These are phyloP conservation scores for Ormosia emarginata DNA, from an alignment of 306 rosid species.

Conservation along the genomic window DNA sequence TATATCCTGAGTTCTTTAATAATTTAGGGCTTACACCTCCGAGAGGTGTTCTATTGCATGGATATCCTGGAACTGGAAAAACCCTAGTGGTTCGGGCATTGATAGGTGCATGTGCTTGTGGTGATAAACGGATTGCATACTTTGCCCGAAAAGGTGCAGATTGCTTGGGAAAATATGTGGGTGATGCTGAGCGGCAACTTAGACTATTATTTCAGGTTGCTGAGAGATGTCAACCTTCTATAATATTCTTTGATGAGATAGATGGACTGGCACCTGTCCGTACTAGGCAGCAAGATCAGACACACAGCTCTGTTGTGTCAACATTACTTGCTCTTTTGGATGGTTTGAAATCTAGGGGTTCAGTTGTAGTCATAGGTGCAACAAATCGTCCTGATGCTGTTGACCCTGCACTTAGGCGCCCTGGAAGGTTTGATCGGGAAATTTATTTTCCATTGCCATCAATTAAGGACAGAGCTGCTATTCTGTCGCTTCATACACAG, in stretches of 20 bases:
- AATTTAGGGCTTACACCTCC: slow-evolving; percentile 86
- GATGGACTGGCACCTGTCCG: slow-evolving; percentile 96
- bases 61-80: slow-evolving; percentile 98
- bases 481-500: slow-evolving; percentile 89
- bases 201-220: slow-evolving; percentile 97
- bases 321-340: slow-evolving; percentile 95
- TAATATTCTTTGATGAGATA: slow-evolving; percentile 95
- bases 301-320: slow-evolving; percentile 96
- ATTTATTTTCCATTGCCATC: slow-evolving; percentile 95
- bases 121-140: slow-evolving; percentile 88
- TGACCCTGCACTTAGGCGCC: slow-evolving; percentile 94
- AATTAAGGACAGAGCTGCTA: slow-evolving; percentile 83
- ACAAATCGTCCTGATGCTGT: slow-evolving; percentile 98
- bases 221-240: slow-evolving; percentile 94
- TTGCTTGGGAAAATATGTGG: slow-evolving; percentile 96
- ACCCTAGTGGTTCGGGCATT: slow-evolving; percentile 89
- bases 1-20: slow-evolving; percentile 89
- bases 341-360: slow-evolving; percentile 95
- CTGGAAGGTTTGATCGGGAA: slow-evolving; percentile 97
- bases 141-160: slow-evolving; percentile 99
- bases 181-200: slow-evolving; percentile 98
- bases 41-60: slow-evolving; percentile 97
- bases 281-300: slow-evolving; percentile 94
- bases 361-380: slow-evolving; percentile 95
- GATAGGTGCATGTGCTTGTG: slow-evolving; percentile 95